phyloP scores from a whole-genome alignment of 805 yeast genomes.

The Groenewaldozyma tartarivorans region DNA sequence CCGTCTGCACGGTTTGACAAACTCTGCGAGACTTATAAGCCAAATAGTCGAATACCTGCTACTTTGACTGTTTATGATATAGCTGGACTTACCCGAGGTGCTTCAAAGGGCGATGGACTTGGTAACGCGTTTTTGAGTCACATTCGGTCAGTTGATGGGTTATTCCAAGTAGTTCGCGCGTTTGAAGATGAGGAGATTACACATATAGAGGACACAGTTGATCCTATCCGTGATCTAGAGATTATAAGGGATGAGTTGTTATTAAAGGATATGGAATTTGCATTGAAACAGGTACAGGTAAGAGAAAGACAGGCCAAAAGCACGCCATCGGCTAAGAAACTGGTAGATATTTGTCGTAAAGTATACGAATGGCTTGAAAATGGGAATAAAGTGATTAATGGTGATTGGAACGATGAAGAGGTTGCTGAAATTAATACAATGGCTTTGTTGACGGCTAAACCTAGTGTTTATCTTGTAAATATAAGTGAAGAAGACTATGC shows the following conservation, averaged over 20 bases:
- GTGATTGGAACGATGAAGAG: constrained; percentile 54
- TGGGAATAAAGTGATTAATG: constrained; percentile 53
- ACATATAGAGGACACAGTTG: constrained; percentile 55
- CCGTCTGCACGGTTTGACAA: constrained; percentile 84
- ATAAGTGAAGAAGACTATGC: constrained; percentile 60
- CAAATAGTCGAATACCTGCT: constrained; percentile 85
- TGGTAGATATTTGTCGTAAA: constrained; percentile 28
- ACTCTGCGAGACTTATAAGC: constrained; percentile 61
- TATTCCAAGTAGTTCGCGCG: constrained; percentile 59
- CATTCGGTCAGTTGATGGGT: constrained; percentile 62
- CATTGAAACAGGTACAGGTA: constrained; percentile 47
- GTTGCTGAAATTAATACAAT: constrained; percentile 58
- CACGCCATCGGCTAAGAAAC: constrained; percentile 34
- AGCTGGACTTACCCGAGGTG: constrained; percentile 97
- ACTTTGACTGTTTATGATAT: constrained; percentile 89
- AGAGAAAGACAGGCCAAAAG: constrained; percentile 34
- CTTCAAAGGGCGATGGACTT: constrained; percentile 90
- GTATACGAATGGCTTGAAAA: constrained; percentile 45
- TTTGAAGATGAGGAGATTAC: constrained; percentile 57
- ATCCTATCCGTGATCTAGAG: constrained; percentile 54
- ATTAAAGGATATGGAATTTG: constrained; percentile 57
- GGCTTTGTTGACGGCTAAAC: constrained; percentile 77
- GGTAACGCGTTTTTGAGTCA: constrained; percentile 67
- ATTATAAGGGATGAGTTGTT: constrained; percentile 58
- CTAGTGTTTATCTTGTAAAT: constrained; percentile 70